These are phyloP conservation scores for Nicotiana attenuata DNA, from an alignment of 257 asterid genomes.

Conservation along the genomic window DNA sequence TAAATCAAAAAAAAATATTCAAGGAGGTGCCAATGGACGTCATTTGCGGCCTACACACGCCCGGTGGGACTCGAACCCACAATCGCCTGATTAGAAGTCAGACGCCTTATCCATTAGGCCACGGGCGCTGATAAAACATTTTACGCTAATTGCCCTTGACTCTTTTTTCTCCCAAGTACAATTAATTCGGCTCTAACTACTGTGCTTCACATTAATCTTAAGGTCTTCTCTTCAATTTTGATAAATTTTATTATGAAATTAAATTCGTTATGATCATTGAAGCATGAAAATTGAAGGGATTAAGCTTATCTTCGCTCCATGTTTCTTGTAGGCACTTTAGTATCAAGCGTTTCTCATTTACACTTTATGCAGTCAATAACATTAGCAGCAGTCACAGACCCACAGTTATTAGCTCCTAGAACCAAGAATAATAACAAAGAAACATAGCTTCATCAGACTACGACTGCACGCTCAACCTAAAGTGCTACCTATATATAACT, in stretches of 20 bases:
- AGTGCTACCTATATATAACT: not conserved
- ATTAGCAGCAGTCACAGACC: not conserved
- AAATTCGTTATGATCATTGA: not conserved
- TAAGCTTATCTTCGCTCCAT: not conserved
- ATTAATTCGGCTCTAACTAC: not conserved
- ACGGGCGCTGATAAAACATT: no score
- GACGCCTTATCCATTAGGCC: conserved; percentile 53
- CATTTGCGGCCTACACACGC: not conserved
- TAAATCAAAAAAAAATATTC: no score
- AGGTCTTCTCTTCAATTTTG: not conserved
- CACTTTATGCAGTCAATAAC: not conserved
- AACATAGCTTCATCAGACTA: not conserved
- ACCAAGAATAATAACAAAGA: not conserved
- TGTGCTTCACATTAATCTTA: not conserved
- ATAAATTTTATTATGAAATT: not conserved
- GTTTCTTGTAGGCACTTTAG: not conserved
- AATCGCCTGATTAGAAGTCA: conserved; percentile 51
- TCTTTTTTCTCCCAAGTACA: not conserved
- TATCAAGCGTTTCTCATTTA: not conserved
- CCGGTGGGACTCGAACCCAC: conserved; percentile 54
- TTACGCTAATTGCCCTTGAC: not conserved
- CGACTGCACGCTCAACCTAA: not conserved
- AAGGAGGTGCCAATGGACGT: no score
- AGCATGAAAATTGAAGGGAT: not conserved
- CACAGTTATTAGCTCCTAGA: not conserved